Evolutionary conservation across 225 moss, liverwort and hornwort genomes (phyloP).

Genomic region (Sphagnum tenellum): DNA sequence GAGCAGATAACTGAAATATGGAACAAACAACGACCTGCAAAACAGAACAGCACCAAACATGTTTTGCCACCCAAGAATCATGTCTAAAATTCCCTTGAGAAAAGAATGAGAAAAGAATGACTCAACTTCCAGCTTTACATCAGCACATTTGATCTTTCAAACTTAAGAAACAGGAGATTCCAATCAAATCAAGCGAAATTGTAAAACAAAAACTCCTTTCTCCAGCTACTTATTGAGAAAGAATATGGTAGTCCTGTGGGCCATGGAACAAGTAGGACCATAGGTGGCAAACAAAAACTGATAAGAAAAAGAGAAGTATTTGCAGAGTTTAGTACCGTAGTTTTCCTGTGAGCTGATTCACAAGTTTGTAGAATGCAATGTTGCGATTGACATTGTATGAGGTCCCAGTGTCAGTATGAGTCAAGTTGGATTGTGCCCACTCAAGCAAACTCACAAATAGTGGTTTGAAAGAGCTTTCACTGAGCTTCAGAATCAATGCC

Average conservation of each 20-base stretch:
- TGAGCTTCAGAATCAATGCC: conserved; percentile 76
- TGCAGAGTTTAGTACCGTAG: conserved; percentile 37
- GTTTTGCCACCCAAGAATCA: too few species aligned
- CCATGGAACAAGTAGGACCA: too few species aligned
- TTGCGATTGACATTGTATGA: conserved; percentile 39
- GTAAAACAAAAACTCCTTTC: too few species aligned
- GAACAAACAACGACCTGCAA: conserved; percentile 88
- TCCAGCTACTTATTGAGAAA: too few species aligned
- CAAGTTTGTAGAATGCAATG: conserved; percentile 80
- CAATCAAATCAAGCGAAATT: too few species aligned
- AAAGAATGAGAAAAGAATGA: too few species aligned
- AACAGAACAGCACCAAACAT: not conserved
- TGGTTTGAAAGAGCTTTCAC: conserved; percentile 86
- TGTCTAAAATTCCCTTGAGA: too few species aligned
- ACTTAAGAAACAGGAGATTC: too few species aligned
- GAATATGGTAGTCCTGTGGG: too few species aligned
- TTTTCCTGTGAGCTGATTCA: conserved; percentile 65
- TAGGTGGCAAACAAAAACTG: too few species aligned
- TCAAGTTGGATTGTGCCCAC: conserved; percentile 59
- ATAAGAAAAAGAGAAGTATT: not conserved
- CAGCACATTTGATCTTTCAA: too few species aligned
- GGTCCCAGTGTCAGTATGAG: conserved; percentile 14
- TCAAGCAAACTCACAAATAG: conserved; percentile 74
- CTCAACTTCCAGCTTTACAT: too few species aligned
- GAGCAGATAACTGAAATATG: conserved; percentile 81